Evolutionary conservation across 2,329 filamentous ascomycete genomes (phyloP), one percentile per base, ranked within the genome.

Genomic region (Pseudocercospora macadamiae): DNA sequence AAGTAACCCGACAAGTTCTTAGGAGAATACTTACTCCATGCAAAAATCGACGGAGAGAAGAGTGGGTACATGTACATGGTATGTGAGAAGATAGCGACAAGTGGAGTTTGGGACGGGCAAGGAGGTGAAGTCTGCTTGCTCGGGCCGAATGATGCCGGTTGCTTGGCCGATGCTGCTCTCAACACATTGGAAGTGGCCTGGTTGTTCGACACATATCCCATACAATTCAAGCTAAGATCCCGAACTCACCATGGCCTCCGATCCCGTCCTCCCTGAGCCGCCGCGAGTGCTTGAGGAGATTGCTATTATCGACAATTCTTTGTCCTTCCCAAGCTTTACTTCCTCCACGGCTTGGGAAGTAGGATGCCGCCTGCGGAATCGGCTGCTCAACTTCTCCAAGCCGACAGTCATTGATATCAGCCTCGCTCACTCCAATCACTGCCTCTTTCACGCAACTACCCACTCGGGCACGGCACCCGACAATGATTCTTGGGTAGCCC

Each of bases 401-500:
- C 80, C 86, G 0, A 80, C 81, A 19, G 76, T 89, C 30, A 83
- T 90, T 68, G 84, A 84, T 69, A 89, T 90, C 73, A 77, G 82
- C 28, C 80, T 87, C n/a, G 78, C 84, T 57, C 82, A 83, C 68
- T 67, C 61, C 52, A 73, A 75, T 14, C 72, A 74, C 64, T 72
- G 69, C 51, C 75, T 93, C 18, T 93, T 91, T 79, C 89, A 92
- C 71, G 79, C 81, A 58, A 85, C 83, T 3, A 88, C 87, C 0
- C 83, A 88, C 37, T 76, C 84, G 0, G 89, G 90, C 5, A 84
- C 86, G 3, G 79, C 82, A 60, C 87, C 89, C 0, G 90, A 93
- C 73, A 75, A 75, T 59, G 72, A 72, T 51, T 51, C 30, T 18
- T 76, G 74, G 88, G 86, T 90, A 19, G 75, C 80, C 34, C 80